Evolutionary conservation across 2,329 filamentous ascomycete genomes (phyloP).

Genomic region (Ophiocordyceps camponoti-floridani): DNA sequence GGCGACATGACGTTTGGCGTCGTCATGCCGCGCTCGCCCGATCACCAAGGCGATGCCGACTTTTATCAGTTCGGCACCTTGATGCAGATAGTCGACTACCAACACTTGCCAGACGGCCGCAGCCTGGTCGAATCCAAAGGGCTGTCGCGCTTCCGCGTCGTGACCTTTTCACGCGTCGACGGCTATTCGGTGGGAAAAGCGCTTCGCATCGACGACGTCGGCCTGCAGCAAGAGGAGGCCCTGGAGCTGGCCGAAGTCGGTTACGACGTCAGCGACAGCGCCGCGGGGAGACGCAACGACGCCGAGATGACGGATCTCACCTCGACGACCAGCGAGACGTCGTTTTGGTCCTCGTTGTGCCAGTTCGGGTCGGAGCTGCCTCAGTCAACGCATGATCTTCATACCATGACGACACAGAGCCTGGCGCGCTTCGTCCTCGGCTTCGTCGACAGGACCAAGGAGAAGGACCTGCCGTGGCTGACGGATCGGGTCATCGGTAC

Average conservation of each 20-base stretch:
- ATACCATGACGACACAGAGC: conserved; percentile 46
- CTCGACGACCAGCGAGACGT: background rate
- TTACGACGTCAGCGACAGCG: conserved; percentile 1
- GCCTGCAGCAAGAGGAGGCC: conserved; percentile 61
- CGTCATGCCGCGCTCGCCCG: conserved; percentile 48
- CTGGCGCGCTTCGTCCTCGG: conserved; percentile 46
- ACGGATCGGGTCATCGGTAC: conserved; percentile 51
- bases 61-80: conserved; percentile 67
- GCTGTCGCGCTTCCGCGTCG: conserved; percentile 57
- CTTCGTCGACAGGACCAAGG: conserved; percentile 54
- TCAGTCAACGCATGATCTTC: conserved; percentile 4
- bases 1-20: conserved; percentile 68
- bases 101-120: conserved; percentile 61
- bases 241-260: conserved; percentile 48
- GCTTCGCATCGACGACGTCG: conserved; percentile 67
- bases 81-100: conserved; percentile 55
- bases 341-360: background rate
- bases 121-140: conserved; percentile 68
- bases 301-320: background rate
- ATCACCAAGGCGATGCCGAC: conserved; percentile 13
- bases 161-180: conserved; percentile 46
- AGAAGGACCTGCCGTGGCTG: conserved; percentile 56
- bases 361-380: background rate
- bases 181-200: conserved; percentile 64
- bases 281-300: background rate